Base-by-base conservation (phyloP, 1,284 basidiomycete species). In the Cryptococcus sp. region DNA sequence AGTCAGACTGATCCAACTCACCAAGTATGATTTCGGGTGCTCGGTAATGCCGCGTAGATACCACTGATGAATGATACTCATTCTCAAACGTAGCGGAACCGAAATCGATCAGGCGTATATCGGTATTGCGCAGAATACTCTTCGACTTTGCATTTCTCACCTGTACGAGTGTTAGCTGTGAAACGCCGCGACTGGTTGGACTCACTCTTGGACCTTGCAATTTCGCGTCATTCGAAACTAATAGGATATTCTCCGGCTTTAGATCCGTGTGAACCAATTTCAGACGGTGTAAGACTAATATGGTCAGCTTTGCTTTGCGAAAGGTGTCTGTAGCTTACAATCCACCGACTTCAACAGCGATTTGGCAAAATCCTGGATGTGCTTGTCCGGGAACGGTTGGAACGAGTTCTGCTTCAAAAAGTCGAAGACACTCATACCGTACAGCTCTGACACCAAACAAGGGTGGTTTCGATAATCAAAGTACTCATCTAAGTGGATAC, bases 21-120 rank as follows among this genome's bases (percentile, higher is more conserved):
- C 94, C 91, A 50, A 98, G 82, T 58, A 99, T 99, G 73, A 99
- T 98, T 79, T 99, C 96, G 1, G 96, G 96, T 14, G 96, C 96
- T 58, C 96, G 89, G 74, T 99, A 99, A 79, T 99, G 96, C 58
- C 96, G 85, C 15, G 96, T 98, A 38, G 89, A 95, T 42, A 99
- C 96, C 15, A 98, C 95, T 3, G 89, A 91, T 2, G 94, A 97
- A 74, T 99, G 96, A 74, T 98, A 98, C 77, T 99, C 96, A 68
- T 91, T 86, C 72, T 97, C 89, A 71, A 98, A 98, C 0, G 95
- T 99, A 3, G 96, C 96, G 48, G 90, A 95, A 50, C 96, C 77
- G 79, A 99, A 99, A 77, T 99, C 96, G 76, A 99, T 99, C 47
- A 99, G 81, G 38, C 90, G 89, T 63, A 99, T 98, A 55, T 95